Evolutionary conservation across 257 asterid species (phyloP).

Genomic region (Cordia subcordata): DNA sequence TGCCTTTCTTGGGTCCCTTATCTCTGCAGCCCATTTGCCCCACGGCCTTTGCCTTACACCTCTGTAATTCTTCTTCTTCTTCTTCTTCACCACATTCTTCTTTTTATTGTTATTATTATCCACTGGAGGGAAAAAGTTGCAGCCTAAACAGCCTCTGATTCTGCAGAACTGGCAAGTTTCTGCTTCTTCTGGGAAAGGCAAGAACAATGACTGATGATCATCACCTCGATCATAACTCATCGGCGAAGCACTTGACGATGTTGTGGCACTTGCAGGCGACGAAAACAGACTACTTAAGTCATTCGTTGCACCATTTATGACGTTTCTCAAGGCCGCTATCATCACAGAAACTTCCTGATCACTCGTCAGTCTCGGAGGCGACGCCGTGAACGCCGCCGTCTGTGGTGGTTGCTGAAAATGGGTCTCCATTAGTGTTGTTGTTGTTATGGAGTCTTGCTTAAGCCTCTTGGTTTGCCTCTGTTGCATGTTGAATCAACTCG

Average conservation of each 20-base stretch:
- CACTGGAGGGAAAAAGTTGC: constrained; percentile 37
- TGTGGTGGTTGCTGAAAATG: not conserved
- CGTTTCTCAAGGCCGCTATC: constrained; percentile 57
- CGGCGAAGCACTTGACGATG: constrained; percentile 9
- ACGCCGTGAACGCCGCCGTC: not conserved
- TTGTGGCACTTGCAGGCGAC: not conserved
- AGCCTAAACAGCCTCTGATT: constrained; percentile 70
- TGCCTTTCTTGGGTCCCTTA: constrained; percentile 73
- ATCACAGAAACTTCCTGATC: constrained; percentile 62
- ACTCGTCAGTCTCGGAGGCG: constrained; percentile 25
- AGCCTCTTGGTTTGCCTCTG: constrained; percentile 42
- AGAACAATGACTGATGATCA: constrained; percentile 17
- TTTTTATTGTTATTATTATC: constrained; percentile 8
- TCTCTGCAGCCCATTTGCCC: constrained; percentile 98
- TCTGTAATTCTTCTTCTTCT: constrained; percentile 70
- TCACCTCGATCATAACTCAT: not conserved
- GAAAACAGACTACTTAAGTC: constrained; percentile 5
- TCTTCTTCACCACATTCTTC: constrained; percentile 12
- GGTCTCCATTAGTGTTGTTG: not conserved
- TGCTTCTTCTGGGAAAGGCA: constrained; percentile 34
- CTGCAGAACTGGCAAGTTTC: constrained; percentile 56
- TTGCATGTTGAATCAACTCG: constrained; percentile 44
- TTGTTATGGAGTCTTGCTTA: constrained; percentile 22
- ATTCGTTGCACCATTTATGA: constrained; percentile 34
- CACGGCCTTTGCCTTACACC: constrained; percentile 93